phyloP scores from a whole-genome alignment of 1,284 basidiomycete species.

The Singerocomus inundabilis region DNA sequence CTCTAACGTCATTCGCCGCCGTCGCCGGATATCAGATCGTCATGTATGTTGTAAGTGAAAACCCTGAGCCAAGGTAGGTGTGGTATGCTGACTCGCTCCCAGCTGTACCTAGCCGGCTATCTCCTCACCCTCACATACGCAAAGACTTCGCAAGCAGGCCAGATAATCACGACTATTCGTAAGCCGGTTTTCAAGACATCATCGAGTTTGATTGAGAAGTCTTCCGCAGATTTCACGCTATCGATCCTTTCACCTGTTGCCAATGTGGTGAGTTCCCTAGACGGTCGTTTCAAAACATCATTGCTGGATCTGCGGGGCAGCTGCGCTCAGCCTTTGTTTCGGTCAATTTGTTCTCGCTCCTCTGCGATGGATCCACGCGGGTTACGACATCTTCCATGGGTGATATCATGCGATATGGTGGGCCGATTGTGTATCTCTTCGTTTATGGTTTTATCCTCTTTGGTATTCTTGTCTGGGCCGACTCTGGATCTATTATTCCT shows the following conservation, averaged over 20 bases:
- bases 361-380: conserved; percentile 59
- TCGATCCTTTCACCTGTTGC: conserved; percentile 69
- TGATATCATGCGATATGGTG: conserved; percentile 62
- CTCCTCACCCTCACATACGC: conserved; percentile 71
- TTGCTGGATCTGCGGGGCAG: conserved; percentile 29
- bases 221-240: conserved; percentile 55
- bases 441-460: conserved; percentile 54
- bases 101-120: conserved; percentile 66
- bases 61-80: too few species aligned
- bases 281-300: background rate
- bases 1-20: conserved; percentile 72
- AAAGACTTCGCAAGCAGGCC: conserved; percentile 51
- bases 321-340: conserved; percentile 68
- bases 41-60: conserved; percentile 58
- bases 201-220: background rate
- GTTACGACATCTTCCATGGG: conserved; percentile 50
- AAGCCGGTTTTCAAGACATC: conserved; percentile 12
- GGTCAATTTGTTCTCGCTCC: conserved; percentile 73
- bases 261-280: conserved; percentile 53
- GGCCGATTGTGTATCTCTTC: conserved; percentile 74
- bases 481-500: conserved; percentile 54
- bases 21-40: conserved; percentile 76
- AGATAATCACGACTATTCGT: conserved; percentile 62
- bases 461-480: conserved; percentile 56
- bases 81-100: conserved; percentile 1